Conservation (phyloP, 805 yeast species). For the Barnettozyma sucrosica region DNA sequence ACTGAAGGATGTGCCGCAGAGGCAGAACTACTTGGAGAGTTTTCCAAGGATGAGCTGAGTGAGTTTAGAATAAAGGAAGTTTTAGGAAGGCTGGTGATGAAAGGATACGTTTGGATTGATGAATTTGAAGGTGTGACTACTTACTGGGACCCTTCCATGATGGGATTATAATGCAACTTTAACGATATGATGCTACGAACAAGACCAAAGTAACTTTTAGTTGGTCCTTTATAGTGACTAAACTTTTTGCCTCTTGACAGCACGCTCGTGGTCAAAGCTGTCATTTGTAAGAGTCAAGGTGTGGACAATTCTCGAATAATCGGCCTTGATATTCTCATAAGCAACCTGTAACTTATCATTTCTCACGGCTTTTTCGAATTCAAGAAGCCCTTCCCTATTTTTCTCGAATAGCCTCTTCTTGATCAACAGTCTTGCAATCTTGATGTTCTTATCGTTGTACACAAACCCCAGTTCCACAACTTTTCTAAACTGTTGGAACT, state of each 20-base stretch:
- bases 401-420: conserved; percentile 72
- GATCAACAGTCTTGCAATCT: conserved; percentile 46
- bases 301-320: conserved; percentile 51
- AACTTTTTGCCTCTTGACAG: conserved; percentile 15
- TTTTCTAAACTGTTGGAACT: conserved; percentile 71
- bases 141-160: conserved; percentile 9
- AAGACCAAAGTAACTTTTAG: not conserved
- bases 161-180: conserved; percentile 2
- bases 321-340: conserved; percentile 60
- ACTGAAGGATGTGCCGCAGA: conserved; percentile 3
- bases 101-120: conserved; percentile 11
- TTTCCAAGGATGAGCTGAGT: conserved; percentile 1
- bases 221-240: not conserved
- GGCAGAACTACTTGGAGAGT: not conserved
- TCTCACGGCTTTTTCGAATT: conserved; percentile 56
- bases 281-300: conserved; percentile 16
- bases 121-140: conserved; percentile 6
- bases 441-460: conserved; percentile 32
- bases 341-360: conserved; percentile 73
- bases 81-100: conserved; percentile 7
- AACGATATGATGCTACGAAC: not conserved
- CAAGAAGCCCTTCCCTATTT: conserved; percentile 71
- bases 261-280: conserved; percentile 7
- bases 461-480: conserved; percentile 66
- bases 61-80: conserved; percentile 4